phyloP scores from a whole-genome alignment of 208 protist species.

The Jaenimonas drosophilae region DNA sequence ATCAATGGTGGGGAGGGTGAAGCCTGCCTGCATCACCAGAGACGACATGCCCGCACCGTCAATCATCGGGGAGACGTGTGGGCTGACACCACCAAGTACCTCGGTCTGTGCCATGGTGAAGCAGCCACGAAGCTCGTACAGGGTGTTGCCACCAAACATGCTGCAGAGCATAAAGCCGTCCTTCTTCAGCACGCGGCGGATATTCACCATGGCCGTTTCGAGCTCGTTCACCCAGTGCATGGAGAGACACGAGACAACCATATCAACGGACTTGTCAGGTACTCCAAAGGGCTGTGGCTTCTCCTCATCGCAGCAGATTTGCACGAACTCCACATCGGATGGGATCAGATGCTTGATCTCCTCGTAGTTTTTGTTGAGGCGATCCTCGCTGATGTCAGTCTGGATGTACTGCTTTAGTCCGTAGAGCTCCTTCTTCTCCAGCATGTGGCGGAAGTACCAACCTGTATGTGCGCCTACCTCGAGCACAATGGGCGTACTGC shows the following conservation, averaged over 20 bases:
- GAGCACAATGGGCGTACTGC: slow-evolving; percentile 71
- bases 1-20: slow-evolving; percentile 87
- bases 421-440: slow-evolving; percentile 67
- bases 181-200: slow-evolving; percentile 71
- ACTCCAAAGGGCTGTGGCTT: slow-evolving; percentile 58
- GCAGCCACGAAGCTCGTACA: slow-evolving; percentile 82
- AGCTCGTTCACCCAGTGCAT: slow-evolving; percentile 91
- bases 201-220: slow-evolving; percentile 70
- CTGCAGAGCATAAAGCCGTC: slow-evolving; percentile 79
- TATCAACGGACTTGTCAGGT: slow-evolving; percentile 78
- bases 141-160: slow-evolving; percentile 90
- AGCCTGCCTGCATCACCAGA: slow-evolving; percentile 81
- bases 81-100: slow-evolving; percentile 69
- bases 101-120: slow-evolving; percentile 86
- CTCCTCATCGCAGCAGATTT: slow-evolving; percentile 87
- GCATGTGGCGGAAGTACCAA: slow-evolving; percentile 83
- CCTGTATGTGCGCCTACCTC: slow-evolving; percentile 82
- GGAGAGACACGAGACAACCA: slow-evolving; percentile 79
- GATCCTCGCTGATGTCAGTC: slow-evolving; percentile 79
- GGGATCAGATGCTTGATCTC: slow-evolving; percentile 77
- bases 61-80: slow-evolving; percentile 89
- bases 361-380: slow-evolving; percentile 76
- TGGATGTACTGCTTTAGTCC: slow-evolving; percentile 89
- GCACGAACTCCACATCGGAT: slow-evolving; percentile 75
- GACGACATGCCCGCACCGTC: slow-evolving; percentile 72